Conservation (phyloP, 1,284 basidiomycete genomes). For the Ceratobasidium sp. region DNA sequence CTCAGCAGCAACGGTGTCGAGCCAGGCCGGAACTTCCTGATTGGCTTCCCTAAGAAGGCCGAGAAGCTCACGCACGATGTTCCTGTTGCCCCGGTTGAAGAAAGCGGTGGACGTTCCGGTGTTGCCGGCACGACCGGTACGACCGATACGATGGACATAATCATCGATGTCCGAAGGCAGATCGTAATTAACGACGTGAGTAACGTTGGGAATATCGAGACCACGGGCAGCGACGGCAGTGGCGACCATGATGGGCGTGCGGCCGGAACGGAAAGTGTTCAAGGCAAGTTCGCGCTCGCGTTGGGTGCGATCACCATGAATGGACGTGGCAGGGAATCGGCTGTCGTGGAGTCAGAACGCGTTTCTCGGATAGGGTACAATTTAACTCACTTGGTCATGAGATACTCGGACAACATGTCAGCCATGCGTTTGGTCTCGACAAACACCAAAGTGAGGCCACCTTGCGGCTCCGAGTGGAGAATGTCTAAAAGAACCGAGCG, state of each 20-base stretch:
- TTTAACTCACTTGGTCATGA: slow-evolving; percentile 65
- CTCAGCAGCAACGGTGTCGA: slow-evolving; percentile 88
- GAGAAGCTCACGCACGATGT: slow-evolving; percentile 91
- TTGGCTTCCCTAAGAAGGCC: slow-evolving; percentile 97
- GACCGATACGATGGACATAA: slow-evolving; percentile 98
- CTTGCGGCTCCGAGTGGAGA: slow-evolving; percentile 73
- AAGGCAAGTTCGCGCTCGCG: slow-evolving; percentile 97
- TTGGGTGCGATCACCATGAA: slow-evolving; percentile 98
- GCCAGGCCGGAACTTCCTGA: slow-evolving; percentile 94
- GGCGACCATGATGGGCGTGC: slow-evolving; percentile 96
- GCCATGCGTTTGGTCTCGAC: slow-evolving; percentile 99
- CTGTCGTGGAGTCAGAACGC: slow-evolving; percentile 51
- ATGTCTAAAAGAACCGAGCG: slow-evolving; percentile 96
- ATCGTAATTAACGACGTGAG: slow-evolving; percentile 98
- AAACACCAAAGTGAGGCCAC: slow-evolving; percentile 94
- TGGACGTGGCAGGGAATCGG: slow-evolving; percentile 91
- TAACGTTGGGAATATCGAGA: slow-evolving; percentile 99
- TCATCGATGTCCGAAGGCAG: slow-evolving; percentile 99
- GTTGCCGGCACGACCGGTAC: slow-evolving; percentile 99
- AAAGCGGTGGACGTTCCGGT: slow-evolving; percentile 95
- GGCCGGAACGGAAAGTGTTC: slow-evolving; percentile 93
- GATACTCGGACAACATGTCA: slow-evolving; percentile 97
- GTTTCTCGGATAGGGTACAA: background rate
- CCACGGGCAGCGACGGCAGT: slow-evolving; percentile 99
- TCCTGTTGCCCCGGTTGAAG: slow-evolving; percentile 92